Conservation (phyloP, 2,329 filamentous ascomycete species). For the Nigrograna mackinnonii region DNA sequence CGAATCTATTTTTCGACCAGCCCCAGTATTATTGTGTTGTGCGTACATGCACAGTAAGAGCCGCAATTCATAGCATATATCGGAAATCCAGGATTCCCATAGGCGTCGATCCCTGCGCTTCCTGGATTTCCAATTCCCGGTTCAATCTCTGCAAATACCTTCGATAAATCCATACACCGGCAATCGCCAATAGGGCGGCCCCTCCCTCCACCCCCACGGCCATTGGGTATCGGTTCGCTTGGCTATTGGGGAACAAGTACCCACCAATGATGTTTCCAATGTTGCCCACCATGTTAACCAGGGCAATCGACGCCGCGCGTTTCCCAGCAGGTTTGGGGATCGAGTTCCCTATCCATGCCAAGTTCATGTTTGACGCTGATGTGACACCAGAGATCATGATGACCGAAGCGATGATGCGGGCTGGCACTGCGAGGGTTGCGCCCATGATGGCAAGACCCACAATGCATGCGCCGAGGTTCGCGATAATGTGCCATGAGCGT, state of each 20-base stretch:
- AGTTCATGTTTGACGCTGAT: conserved; percentile 39
- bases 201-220: too few relatives aligned
- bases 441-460: conserved; percentile 17
- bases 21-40: too few relatives aligned
- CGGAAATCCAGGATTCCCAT: too few relatives aligned
- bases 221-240: conserved; percentile 14
- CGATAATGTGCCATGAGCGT: conserved; percentile 15
- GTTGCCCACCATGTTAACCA: conserved; percentile 43
- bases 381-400: conserved; percentile 37
- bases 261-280: conserved; percentile 45
- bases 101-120: too few relatives aligned
- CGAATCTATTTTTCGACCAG: too few relatives aligned
- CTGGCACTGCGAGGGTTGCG: conserved; percentile 13
- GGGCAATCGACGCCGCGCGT: conserved; percentile 37
- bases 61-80: too few relatives aligned
- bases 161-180: too few relatives aligned
- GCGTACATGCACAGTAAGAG: too few relatives aligned
- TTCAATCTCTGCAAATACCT: too few relatives aligned
- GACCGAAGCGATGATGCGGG: conserved; percentile 33
- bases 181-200: too few relatives aligned
- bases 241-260: conserved; percentile 39
- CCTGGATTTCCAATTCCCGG: too few relatives aligned
- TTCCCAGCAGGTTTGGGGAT: conserved; percentile 44
- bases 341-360: conserved; percentile 39
- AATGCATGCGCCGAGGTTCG: conserved; percentile 6